phyloP scores from a whole-genome alignment of 1,139 yeast species.

The Sugiyamaella japonica region DNA sequence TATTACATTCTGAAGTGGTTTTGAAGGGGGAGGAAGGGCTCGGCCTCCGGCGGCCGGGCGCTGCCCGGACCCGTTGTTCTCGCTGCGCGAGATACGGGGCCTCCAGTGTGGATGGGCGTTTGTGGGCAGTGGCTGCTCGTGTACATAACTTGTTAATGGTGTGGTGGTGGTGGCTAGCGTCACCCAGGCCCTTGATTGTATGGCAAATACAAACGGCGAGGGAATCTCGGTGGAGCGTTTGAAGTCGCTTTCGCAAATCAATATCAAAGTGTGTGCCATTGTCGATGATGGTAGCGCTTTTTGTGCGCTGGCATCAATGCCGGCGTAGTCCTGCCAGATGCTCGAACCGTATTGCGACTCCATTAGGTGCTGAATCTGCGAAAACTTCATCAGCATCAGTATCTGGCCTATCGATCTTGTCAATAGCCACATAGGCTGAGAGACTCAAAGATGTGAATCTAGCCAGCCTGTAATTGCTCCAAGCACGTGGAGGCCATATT shows the following conservation, averaged over 20 bases:
- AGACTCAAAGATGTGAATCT: no score
- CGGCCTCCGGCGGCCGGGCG: not conserved
- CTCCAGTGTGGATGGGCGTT: not conserved
- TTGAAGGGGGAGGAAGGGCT: conserved; percentile 6
- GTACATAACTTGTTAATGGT: no score
- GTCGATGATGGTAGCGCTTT: no score
- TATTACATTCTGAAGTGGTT: conserved; percentile 69
- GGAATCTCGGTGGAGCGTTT: no score
- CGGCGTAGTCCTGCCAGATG: conserved; percentile 90
- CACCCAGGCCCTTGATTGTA: no score
- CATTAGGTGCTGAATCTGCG: conserved; percentile 73
- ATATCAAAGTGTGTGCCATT: no score
- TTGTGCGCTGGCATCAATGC: no score
- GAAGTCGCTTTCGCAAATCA: no score
- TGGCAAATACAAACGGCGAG: no score
- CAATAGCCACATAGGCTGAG: conserved; percentile 90
- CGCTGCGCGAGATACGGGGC: not conserved
- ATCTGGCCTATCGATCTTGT: conserved; percentile 84
- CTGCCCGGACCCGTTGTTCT: not conserved
- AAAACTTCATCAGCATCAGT: conserved; percentile 71
- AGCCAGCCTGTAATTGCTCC: no score
- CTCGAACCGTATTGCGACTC: conserved; percentile 80
- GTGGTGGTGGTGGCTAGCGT: no score
- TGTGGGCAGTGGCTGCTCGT: not conserved
- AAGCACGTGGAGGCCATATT: no score